phyloP scores from a whole-genome alignment of 257 asterid species.

The Catharanthus roseus region DNA sequence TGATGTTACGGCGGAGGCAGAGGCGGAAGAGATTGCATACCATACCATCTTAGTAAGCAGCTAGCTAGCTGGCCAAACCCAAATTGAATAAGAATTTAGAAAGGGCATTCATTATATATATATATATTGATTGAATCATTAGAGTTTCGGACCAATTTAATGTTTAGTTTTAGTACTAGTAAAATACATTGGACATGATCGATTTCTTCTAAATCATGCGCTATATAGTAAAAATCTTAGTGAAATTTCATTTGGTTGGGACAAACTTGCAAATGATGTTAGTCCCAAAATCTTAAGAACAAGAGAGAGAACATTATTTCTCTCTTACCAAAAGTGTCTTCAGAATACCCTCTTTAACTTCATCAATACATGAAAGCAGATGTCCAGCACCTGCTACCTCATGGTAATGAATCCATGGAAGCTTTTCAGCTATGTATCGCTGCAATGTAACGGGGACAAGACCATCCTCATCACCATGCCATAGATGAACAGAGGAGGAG shows the following conservation, averaged over 20 bases:
- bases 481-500: conserved; percentile 59
- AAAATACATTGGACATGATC: not conserved
- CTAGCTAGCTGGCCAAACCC: not conserved
- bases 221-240: not conserved
- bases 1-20: too few species aligned
- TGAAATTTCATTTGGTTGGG: not conserved
- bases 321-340: conserved; percentile 33
- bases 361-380: conserved; percentile 23
- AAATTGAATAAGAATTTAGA: conserved; percentile 2
- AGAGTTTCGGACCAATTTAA: not conserved
- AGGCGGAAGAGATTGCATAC: too few species aligned
- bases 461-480: conserved; percentile 78
- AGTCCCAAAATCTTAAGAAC: not conserved
- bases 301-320: conserved; percentile 11
- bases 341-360: conserved; percentile 34
- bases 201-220: not conserved
- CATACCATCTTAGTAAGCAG: too few species aligned
- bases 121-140: not conserved
- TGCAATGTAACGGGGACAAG: conserved; percentile 61
- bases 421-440: conserved; percentile 45
- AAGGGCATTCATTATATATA: not conserved
- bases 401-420: conserved; percentile 58
- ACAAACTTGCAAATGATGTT: not conserved
- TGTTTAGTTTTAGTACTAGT: not conserved
- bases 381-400: conserved; percentile 34